Conservation (phyloP, 2,329 filamentous ascomycete species). For the Ceratocystis cubensis region DNA sequence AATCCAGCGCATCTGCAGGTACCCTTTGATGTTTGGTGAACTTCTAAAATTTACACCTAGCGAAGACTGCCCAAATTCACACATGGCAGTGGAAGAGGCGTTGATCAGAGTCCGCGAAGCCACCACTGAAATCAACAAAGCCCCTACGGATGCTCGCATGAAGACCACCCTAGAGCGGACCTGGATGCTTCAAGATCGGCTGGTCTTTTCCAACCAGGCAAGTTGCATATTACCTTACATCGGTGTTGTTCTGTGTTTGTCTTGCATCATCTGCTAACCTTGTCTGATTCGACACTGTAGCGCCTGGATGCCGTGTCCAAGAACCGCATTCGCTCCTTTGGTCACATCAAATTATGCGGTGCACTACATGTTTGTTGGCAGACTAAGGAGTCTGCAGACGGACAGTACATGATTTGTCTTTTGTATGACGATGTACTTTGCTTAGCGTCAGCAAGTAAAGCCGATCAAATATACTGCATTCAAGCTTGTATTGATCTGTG, state of each 20-base stretch:
- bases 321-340: conserved; percentile 63
- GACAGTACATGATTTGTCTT: conserved; percentile 72
- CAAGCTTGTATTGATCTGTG: conserved; percentile 60
- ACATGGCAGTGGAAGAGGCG: conserved; percentile 65
- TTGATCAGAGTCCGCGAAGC: conserved; percentile 60
- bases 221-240: neutral
- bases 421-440: conserved; percentile 73
- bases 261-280: conserved; percentile 9
- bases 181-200: conserved; percentile 69
- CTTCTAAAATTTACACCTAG: conserved; percentile 72
- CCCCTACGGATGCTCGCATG: conserved; percentile 62
- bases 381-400: conserved; percentile 51
- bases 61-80: conserved; percentile 69
- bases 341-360: conserved; percentile 69
- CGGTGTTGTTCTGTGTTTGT: neutral
- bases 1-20: conserved; percentile 83
- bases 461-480: conserved; percentile 57
- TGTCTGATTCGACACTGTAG: conserved; percentile 25
- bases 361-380: conserved; percentile 76
- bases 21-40: conserved; percentile 75
- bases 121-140: conserved; percentile 68
- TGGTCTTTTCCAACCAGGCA: conserved; percentile 58
- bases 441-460: conserved; percentile 54
- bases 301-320: conserved; percentile 42
- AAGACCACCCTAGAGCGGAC: conserved; percentile 65